Evolutionary conservation across 306 rosid species (phyloP), one percentile per base, ranked within the genome.

Genomic region (Medicago lupulina): DNA sequence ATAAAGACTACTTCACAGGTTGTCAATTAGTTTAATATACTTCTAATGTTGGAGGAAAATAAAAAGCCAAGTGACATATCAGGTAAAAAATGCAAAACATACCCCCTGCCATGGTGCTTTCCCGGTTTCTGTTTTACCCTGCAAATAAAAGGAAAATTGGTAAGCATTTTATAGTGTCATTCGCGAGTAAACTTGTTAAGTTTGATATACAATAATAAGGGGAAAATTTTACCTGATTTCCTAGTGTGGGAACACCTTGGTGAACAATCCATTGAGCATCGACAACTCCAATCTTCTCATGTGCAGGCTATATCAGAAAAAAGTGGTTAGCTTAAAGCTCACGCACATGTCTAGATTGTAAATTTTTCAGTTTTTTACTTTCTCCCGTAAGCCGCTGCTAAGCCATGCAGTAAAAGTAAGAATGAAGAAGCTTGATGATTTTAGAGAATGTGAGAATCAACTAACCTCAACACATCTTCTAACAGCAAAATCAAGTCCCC

Each of bases 401-500:
- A 38, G 55, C 65, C 66, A 54, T 18, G 8, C 55, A 38, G 3
- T 58, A 58, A 38, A 36, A 58, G 31, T 59, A 49, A 67, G 23
- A 40, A 34, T 55, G 15, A 13, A 14, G 1, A 67, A 46, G 19
- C 67, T 17, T 50, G 67, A 70, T 19, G 66, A 66, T 7, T 34
- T 15, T 54, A 12, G 54, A 59, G 74, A 53, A 16, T 16, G 41
- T 12, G 47, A 21, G 71, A 74, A 70, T 13, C 75, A 64, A 86
- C 85, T 81, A 67, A 89, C 99, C 88, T 96, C 96, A 7, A 96
- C 99, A 76, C 99, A 96, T 87, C 86, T 92, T 86, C 98, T 85
- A 43, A 96, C 87, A 76, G 99, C 92, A 87, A 96, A 92, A 80
- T 96, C 99, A 77, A 96, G 99, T 69, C 99, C 99, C 99, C 98